A percentile compares a stretch with the other conserved stretches of the same genome.
These are phyloP conservation scores for Ceratocystis huliohia DNA, from an alignment of 2,329 filamentous ascomycete genomes.

Conservation along the genomic window DNA sequence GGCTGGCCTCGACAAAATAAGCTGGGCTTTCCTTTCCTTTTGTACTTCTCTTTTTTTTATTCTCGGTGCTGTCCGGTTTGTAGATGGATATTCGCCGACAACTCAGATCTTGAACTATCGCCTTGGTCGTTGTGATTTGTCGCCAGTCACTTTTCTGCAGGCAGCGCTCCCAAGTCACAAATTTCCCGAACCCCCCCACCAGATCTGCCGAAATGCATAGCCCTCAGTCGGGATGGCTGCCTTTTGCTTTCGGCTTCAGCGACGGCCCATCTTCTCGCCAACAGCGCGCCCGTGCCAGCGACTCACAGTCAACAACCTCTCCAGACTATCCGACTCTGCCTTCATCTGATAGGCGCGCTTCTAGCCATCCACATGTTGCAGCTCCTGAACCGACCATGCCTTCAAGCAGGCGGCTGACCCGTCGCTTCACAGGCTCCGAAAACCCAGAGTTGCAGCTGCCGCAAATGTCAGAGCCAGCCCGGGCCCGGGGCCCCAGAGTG, in stretches of 20 bases:
- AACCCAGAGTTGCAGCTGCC: slow-evolving; percentile 39
- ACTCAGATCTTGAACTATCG: neutral
- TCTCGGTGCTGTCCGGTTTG: neutral
- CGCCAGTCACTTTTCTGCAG: slow-evolving; percentile 14
- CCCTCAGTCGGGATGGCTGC: slow-evolving; percentile 5
- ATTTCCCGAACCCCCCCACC: slow-evolving; percentile 11
- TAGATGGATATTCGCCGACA: neutral
- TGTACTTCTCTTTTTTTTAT: neutral
- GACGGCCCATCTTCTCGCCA: slow-evolving; percentile 1
- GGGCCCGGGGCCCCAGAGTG: neutral
- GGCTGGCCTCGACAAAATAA: neutral
- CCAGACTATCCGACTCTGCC: neutral
- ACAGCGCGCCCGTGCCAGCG: neutral
- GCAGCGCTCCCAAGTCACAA: slow-evolving; percentile 13
- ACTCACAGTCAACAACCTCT: slow-evolving; percentile 10
- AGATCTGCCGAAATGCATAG: neutral
- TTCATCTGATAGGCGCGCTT: neutral
- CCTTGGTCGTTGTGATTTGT: slow-evolving; percentile 9
- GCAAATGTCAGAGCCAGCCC: slow-evolving; percentile 22
- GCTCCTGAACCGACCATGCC: slow-evolving; percentile 10
- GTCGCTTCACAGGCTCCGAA: slow-evolving; percentile 32
- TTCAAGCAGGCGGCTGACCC: slow-evolving; percentile 6
- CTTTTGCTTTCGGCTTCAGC: slow-evolving; percentile 7
- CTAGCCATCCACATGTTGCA: neutral
- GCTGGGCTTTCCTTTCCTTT: neutral